Percentiles rank a stretch among this genome's conserved stretches.
Conservation (phyloP, 2,329 filamentous ascomycete species). For the Colletotrichum agaves region DNA sequence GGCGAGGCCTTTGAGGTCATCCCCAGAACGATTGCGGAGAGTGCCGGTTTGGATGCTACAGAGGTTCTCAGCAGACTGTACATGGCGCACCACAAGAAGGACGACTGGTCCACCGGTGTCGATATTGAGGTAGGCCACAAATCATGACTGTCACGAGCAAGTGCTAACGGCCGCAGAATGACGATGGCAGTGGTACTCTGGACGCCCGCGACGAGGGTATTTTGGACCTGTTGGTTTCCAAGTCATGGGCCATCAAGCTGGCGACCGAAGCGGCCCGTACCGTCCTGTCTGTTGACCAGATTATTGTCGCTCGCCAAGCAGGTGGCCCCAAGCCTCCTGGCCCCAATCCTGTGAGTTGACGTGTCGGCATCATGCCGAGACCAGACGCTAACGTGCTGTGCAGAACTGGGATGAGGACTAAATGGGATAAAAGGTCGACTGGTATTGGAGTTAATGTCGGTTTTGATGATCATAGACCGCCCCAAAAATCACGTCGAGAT, state of each 20-base stretch:
- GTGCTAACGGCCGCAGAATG: conserved; percentile 62
- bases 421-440: conserved; percentile 39
- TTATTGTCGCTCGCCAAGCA: conserved; percentile 97
- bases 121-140: conserved; percentile 78
- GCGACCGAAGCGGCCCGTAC: conserved; percentile 95
- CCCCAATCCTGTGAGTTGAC: conserved; percentile 76
- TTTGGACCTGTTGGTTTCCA: conserved; percentile 89
- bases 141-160: not conserved
- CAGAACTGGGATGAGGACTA: conserved; percentile 74
- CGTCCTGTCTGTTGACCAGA: conserved; percentile 96
- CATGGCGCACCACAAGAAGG: conserved; percentile 89
- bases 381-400: conserved; percentile 43
- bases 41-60: conserved; percentile 95
- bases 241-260: conserved; percentile 97
- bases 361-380: not conserved
- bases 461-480: conserved; percentile 38
- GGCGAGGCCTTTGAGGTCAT: conserved; percentile 98
- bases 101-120: conserved; percentile 90
- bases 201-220: conserved; percentile 91
- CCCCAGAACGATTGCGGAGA: conserved; percentile 92
- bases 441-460: conserved; percentile 35
- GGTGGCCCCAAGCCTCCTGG: conserved; percentile 97
- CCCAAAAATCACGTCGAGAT: conserved; percentile 38
- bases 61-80: conserved; percentile 93
- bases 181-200: conserved; percentile 81